Percentiles rank a stretch among this genome's conserved stretches.
phyloP scores from a whole-genome alignment of 331 rosid species.

The Rosa hybrid region DNA sequence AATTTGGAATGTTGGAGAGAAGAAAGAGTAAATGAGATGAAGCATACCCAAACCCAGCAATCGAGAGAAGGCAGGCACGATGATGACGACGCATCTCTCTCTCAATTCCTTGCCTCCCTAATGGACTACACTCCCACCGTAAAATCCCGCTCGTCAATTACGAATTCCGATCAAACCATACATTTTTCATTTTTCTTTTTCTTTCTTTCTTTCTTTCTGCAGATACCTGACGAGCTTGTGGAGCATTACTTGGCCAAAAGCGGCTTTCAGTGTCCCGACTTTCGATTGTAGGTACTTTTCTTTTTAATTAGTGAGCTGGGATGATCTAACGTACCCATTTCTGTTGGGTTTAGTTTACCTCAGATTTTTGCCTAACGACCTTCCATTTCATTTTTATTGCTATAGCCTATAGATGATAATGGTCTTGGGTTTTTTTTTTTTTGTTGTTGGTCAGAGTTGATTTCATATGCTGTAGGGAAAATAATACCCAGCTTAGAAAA shows the following conservation, averaged over 20 bases:
- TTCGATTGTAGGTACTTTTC: constrained; percentile 79
- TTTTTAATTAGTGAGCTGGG: background rate
- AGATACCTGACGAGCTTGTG: constrained; percentile 96
- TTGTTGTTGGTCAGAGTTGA: background rate
- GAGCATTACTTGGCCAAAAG: constrained; percentile 90
- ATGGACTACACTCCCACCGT: constrained; percentile 90
- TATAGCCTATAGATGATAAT: too few species aligned
- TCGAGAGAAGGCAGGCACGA: too few species aligned
- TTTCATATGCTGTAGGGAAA: too few species aligned
- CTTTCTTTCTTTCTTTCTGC: background rate
- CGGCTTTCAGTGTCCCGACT: constrained; percentile 91
- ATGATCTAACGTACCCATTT: background rate
- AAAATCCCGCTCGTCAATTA: background rate
- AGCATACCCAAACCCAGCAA: too few species aligned
- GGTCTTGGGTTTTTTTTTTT: background rate
- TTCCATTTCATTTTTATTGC: background rate
- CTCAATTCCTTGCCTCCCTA: constrained; percentile 76
- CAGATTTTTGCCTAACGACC: background rate
- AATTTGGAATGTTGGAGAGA: too few species aligned
- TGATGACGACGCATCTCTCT: constrained; percentile 75
- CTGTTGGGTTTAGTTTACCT: too few species aligned
- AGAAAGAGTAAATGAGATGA: too few species aligned
- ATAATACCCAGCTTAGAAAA: background rate
- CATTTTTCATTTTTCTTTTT: too few species aligned
- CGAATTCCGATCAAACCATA: background rate